Conservation (phyloP, 2,329 filamentous ascomycete species). For the Colletotrichum sp. region DNA sequence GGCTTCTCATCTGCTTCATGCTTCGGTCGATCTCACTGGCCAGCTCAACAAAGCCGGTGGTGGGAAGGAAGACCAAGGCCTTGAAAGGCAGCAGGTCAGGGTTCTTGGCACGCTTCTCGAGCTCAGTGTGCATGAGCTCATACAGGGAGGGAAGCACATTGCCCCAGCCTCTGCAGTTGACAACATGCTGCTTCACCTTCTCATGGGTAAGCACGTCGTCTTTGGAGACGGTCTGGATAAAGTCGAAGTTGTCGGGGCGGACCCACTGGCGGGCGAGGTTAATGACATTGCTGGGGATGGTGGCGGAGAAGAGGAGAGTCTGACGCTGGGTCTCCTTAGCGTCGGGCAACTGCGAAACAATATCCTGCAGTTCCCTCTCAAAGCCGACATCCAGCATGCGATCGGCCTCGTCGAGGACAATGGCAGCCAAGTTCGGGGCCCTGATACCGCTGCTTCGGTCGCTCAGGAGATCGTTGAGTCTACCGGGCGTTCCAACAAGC, state of each 20-base stretch:
- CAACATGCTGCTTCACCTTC: constrained; percentile 79
- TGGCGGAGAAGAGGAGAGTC: constrained; percentile 95
- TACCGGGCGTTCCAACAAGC: constrained; percentile 88
- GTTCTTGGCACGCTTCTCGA: constrained; percentile 45
- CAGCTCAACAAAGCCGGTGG: constrained; percentile 74
- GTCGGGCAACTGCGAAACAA: constrained; percentile 67
- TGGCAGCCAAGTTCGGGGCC: constrained; percentile 83
- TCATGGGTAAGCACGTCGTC: constrained; percentile 87
- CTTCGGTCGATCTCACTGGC: constrained; percentile 54
- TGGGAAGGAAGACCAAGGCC: constrained; percentile 92
- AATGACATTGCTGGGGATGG: constrained; percentile 84
- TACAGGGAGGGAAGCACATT: constrained; percentile 79
- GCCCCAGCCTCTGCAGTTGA: constrained; percentile 70
- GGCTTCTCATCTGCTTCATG: background rate
- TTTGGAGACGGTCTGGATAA: constrained; percentile 84
- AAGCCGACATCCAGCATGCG: constrained; percentile 98
- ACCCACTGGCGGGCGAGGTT: constrained; percentile 78
- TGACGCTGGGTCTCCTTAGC: constrained; percentile 72
- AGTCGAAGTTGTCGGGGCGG: constrained; percentile 80
- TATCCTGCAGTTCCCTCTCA: constrained; percentile 66
- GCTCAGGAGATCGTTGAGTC: constrained; percentile 79
- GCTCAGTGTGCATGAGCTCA: constrained; percentile 72
- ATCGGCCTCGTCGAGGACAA: constrained; percentile 97
- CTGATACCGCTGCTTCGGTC: constrained; percentile 67
- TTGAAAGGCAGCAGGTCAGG: constrained; percentile 73